These are phyloP conservation scores for Phascolomyces articulosus DNA, from an alignment of 371 early-diverging fungal genomes.

Conservation along the genomic window DNA sequence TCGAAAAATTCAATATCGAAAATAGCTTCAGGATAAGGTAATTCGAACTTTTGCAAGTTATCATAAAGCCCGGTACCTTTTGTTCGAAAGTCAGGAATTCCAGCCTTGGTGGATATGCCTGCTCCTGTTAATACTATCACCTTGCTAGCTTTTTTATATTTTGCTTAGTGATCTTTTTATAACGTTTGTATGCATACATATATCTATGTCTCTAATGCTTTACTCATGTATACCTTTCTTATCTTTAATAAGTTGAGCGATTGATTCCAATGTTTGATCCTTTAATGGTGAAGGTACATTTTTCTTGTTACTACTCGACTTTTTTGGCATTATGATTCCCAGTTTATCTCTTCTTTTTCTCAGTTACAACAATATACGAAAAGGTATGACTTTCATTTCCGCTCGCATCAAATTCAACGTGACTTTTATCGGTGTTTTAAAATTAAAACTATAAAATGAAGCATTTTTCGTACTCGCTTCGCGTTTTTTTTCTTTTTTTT, in stretches of 20 bases:
- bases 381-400: not conserved
- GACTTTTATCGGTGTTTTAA: not conserved
- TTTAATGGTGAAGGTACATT: conserved; percentile 13
- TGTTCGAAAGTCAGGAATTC: conserved; percentile 92
- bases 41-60: conserved; percentile 82
- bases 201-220: not conserved
- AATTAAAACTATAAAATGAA: not conserved
- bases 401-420: not conserved
- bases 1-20: conserved; percentile 92
- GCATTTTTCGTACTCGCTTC: not conserved
- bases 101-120: conserved; percentile 93
- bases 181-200: no score
- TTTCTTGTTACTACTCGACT: conserved; percentile 8
- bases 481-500: conserved; percentile 15
- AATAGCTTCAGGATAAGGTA: conserved; percentile 94
- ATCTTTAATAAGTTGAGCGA: conserved; percentile 32
- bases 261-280: conserved; percentile 23
- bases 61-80: conserved; percentile 93
- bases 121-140: conserved; percentile 95
- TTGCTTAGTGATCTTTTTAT: not conserved
- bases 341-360: no score
- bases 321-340: conserved; percentile 6
- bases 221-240: conserved; percentile 40
- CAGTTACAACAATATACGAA: no score
- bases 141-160: conserved; percentile 55